Percentiles rank a stretch among this genome's conserved stretches.
Evolutionary conservation across 169 alveolate genomes (phyloP).

Genomic region (Plasmodium sp.): DNA sequence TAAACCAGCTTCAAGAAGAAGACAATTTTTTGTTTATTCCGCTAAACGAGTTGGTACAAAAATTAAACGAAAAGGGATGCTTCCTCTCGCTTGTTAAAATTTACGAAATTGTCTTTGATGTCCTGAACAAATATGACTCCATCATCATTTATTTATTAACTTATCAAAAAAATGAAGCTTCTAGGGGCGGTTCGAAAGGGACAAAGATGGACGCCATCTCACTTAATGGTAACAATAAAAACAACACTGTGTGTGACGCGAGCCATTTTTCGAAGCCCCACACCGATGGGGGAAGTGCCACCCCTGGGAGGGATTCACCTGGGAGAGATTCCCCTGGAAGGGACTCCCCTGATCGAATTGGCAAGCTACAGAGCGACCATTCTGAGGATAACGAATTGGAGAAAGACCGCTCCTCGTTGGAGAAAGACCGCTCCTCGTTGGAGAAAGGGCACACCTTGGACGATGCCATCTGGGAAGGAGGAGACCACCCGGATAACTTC

Average conservation of each 20-base stretch:
- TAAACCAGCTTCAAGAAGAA: slow-evolving; percentile 25
- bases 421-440: background rate
- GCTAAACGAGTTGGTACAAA: slow-evolving; percentile 42
- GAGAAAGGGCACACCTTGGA: background rate
- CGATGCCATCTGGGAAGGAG: background rate
- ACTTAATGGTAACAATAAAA: background rate
- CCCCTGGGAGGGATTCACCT: background rate
- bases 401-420: background rate
- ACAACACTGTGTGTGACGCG: background rate
- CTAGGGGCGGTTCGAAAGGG: background rate
- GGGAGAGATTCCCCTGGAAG: background rate
- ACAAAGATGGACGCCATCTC: background rate
- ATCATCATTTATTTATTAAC: slow-evolving; percentile 47
- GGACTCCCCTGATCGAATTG: background rate
- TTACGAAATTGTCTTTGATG: slow-evolving; percentile 60
- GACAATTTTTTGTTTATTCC: slow-evolving; percentile 71
- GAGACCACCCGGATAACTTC: background rate
- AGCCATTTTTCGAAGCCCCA: background rate
- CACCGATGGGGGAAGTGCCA: background rate
- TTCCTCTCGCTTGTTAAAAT: slow-evolving; percentile 44
- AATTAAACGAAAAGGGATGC: slow-evolving; percentile 47
- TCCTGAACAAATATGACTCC: slow-evolving; percentile 49
- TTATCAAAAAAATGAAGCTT: background rate
- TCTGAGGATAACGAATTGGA: background rate
- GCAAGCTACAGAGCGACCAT: background rate